Conservation (phyloP, 148 eudicot genomes). For the Talinum fruticosum region DNA sequence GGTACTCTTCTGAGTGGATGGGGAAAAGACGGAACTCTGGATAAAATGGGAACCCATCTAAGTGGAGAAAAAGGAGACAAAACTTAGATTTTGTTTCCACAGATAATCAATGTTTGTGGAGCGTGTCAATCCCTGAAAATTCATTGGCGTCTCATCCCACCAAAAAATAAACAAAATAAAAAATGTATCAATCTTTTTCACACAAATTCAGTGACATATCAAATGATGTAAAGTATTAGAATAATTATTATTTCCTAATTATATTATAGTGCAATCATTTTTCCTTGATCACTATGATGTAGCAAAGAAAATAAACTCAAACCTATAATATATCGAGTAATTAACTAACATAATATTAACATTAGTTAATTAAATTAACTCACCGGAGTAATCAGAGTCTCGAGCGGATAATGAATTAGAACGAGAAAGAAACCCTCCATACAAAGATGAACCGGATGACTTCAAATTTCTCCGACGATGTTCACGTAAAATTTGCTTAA, state of each 20-base stretch:
- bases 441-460: slow-evolving; percentile 19
- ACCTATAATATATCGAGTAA: too few species aligned
- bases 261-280: too few species aligned
- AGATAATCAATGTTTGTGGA: slow-evolving; percentile 5
- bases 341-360: too few species aligned
- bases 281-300: too few species aligned
- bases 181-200: too few species aligned
- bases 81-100: not conserved
- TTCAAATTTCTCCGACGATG: slow-evolving; percentile 40
- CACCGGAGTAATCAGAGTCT: slow-evolving; percentile 58
- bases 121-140: not conserved
- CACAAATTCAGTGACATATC: too few species aligned
- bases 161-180: too few species aligned
- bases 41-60: not conserved
- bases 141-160: slow-evolving; percentile 10
- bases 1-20: slow-evolving; percentile 1
- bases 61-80: not conserved
- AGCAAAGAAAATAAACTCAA: too few species aligned
- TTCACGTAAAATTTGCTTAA: slow-evolving; percentile 48
- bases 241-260: too few species aligned
- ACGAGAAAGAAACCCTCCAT: slow-evolving; percentile 39
- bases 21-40: slow-evolving; percentile 15
- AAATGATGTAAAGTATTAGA: too few species aligned
- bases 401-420: slow-evolving; percentile 42
- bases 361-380: not conserved